Conservation (phyloP, 2,329 filamentous ascomycete genomes). For the Penicillium sp. region DNA sequence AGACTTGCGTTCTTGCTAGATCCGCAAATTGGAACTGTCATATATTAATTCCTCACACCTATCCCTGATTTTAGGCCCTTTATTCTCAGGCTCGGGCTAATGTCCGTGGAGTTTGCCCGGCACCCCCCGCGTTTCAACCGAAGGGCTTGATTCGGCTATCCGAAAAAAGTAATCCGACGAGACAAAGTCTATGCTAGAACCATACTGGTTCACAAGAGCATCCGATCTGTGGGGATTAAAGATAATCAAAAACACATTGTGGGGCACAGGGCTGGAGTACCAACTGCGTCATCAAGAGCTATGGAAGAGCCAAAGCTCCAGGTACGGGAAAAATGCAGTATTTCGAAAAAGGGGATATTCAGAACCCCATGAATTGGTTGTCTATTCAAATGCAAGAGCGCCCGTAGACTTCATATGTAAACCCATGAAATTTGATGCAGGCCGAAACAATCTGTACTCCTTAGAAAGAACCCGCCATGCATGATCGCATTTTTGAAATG, state of each 20-base stretch:
- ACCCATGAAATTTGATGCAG: constrained; percentile 16
- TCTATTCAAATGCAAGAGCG: constrained; percentile 23
- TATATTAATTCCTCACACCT: not conserved
- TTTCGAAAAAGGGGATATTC: not conserved
- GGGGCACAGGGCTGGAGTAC: not conserved
- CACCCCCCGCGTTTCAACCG: not conserved
- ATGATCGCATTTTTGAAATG: constrained; percentile 14
- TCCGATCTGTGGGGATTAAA: not conserved
- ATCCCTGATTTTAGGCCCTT: not conserved
- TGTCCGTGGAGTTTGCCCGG: not conserved
- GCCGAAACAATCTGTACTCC: constrained; percentile 21
- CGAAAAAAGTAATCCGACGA: constrained; percentile 5
- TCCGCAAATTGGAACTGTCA: not conserved
- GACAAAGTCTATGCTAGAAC: not conserved
- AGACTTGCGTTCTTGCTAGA: not conserved
- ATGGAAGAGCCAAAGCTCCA: not conserved
- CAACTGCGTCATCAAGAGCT: not conserved
- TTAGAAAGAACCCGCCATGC: constrained; percentile 19
- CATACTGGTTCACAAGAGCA: too few species aligned
- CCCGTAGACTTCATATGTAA: constrained; percentile 16
- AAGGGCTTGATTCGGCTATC: constrained; percentile 2
- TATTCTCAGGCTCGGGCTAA: not conserved
- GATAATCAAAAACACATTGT: not conserved
- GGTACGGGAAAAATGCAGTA: not conserved
- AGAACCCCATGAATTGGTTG: constrained; percentile 18